Percentiles rank a stretch among this genome's conserved stretches.
Evolutionary conservation across 108 stramenopile species (phyloP).

Genomic region (Nannochloropsis salina): DNA sequence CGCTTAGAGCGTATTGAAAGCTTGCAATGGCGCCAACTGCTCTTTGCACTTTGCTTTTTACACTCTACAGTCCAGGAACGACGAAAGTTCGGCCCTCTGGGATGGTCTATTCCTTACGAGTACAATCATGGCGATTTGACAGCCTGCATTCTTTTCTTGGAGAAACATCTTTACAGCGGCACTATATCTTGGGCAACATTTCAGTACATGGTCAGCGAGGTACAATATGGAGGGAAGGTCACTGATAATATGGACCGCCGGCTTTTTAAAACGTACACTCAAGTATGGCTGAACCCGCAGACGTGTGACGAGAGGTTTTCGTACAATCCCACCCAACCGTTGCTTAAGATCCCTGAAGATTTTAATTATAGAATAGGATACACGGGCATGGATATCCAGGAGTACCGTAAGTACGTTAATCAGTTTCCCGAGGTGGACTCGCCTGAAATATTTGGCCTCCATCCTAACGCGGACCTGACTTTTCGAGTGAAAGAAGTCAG

Average conservation of each 20-base stretch:
- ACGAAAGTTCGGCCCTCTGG: slow-evolving; percentile 82
- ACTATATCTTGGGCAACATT: slow-evolving; percentile 80
- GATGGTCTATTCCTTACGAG: slow-evolving; percentile 87
- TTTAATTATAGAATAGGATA: slow-evolving; percentile 66
- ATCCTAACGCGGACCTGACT: slow-evolving; percentile 86
- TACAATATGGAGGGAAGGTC: slow-evolving; percentile 89
- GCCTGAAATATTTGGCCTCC: slow-evolving; percentile 84
- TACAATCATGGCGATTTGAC: slow-evolving; percentile 81
- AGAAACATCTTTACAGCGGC: slow-evolving; percentile 81
- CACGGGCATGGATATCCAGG: slow-evolving; percentile 44
- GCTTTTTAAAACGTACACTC: slow-evolving; percentile 74
- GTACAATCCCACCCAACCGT: slow-evolving; percentile 65
- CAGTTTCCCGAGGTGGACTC: slow-evolving; percentile 75
- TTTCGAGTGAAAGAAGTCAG: slow-evolving; percentile 75
- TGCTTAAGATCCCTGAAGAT: slow-evolving; percentile 67
- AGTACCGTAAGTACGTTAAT: slow-evolving; percentile 67
- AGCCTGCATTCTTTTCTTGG: slow-evolving; percentile 78
- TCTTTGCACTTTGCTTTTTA: slow-evolving; percentile 76
- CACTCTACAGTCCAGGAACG: slow-evolving; percentile 74
- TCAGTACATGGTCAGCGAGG: slow-evolving; percentile 86
- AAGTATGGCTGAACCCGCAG: slow-evolving; percentile 69
- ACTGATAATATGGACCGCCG: slow-evolving; percentile 79
- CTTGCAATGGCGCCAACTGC: slow-evolving; percentile 75
- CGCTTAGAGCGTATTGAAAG: slow-evolving; percentile 78
- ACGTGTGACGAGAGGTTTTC: slow-evolving; percentile 66